phyloP scores from a whole-genome alignment of 805 yeast genomes.

The Phaffomyces antillensis region DNA sequence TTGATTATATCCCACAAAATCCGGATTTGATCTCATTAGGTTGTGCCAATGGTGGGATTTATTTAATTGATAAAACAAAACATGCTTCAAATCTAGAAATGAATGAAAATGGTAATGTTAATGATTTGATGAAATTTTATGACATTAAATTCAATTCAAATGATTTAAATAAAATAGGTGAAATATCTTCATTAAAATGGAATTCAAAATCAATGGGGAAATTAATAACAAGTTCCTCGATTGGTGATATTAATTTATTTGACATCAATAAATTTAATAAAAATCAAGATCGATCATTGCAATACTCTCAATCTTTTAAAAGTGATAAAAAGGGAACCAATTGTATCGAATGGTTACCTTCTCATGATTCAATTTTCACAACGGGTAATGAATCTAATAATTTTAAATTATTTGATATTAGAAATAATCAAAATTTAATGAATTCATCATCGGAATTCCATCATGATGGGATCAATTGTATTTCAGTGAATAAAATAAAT shows the following conservation, averaged over 20 bases:
- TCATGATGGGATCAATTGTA: conserved; percentile 42
- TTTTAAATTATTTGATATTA: conserved; percentile 41
- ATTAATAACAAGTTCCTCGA: conserved; percentile 53
- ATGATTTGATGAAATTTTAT: conserved; percentile 21
- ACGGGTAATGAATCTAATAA: conserved; percentile 59
- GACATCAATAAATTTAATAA: conserved; percentile 42
- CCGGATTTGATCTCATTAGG: conserved; percentile 75
- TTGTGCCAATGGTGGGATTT: conserved; percentile 57
- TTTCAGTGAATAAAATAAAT: conserved; percentile 54
- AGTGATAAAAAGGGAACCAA: conserved; percentile 51
- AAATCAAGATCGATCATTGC: neutral
- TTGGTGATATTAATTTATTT: conserved; percentile 60
- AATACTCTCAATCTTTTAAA: conserved; percentile 8
- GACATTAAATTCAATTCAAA: conserved; percentile 36
- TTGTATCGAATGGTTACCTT: conserved; percentile 62
- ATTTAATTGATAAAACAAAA: conserved; percentile 76
- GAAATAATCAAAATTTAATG: conserved; percentile 24
- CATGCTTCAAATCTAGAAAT: conserved; percentile 47
- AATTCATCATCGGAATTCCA: conserved; percentile 6
- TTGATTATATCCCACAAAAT: conserved; percentile 75
- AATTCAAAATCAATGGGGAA: conserved; percentile 40
- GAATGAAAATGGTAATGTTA: conserved; percentile 44
- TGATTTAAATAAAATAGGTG: conserved; percentile 33
- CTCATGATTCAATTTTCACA: conserved; percentile 54
- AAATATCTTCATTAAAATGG: conserved; percentile 63